These are phyloP conservation scores for Boechera divaricarpa DNA, from an alignment of 345 rosid genomes.

Conservation along the genomic window DNA sequence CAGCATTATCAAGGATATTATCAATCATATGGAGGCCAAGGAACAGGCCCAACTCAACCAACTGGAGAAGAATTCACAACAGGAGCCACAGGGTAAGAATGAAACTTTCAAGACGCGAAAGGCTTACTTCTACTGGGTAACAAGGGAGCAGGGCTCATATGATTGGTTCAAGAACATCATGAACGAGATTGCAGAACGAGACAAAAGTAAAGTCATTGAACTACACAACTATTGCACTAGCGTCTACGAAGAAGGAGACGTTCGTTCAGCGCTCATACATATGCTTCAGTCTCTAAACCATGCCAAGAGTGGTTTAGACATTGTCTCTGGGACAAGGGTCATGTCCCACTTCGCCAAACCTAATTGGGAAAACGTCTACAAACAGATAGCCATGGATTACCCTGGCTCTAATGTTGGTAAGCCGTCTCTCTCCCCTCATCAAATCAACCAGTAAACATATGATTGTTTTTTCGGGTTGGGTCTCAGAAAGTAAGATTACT, in stretches of 20 bases:
- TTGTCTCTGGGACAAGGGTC: constrained; percentile 72
- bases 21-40: constrained; percentile 54
- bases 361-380: constrained; percentile 69
- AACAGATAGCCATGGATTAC: constrained; percentile 58
- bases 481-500: background rate
- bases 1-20: constrained; percentile 78
- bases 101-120: constrained; percentile 59
- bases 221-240: constrained; percentile 79
- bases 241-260: constrained; percentile 75
- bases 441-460: background rate
- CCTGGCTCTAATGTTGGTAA: constrained; percentile 62
- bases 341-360: constrained; percentile 76
- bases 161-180: constrained; percentile 76
- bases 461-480: background rate
- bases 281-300: constrained; percentile 74
- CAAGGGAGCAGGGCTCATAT: constrained; percentile 77
- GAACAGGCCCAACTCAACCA: constrained; percentile 39
- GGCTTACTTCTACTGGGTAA: constrained; percentile 81
- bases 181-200: constrained; percentile 42
- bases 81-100: constrained; percentile 29
- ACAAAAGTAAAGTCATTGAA: constrained; percentile 66
- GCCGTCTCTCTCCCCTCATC: constrained; percentile 21
- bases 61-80: constrained; percentile 40
- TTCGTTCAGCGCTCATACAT: constrained; percentile 70
- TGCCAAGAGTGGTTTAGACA: constrained; percentile 62